Evolutionary conservation across 805 yeast genomes (phyloP), one percentile per base, ranked within the genome.

Genomic region (Pichia phayaonensis): DNA sequence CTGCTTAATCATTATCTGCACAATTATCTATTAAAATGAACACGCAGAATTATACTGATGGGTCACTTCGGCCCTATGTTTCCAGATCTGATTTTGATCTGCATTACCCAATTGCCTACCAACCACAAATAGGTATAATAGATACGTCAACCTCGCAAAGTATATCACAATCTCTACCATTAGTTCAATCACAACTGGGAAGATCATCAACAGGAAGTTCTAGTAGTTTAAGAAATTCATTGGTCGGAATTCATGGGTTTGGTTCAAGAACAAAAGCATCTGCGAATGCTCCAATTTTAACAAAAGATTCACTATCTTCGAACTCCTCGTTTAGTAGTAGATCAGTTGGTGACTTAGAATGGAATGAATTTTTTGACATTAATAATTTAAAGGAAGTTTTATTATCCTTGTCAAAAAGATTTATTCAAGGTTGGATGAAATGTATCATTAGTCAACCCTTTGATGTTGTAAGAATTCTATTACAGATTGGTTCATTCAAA

Each of bases 401-500:
- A 6, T 72, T 74, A 48, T 79, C 81, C 40, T 71, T 89, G 52
- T 66, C 81, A 23, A 72, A 76, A 62, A 80, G 85, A 43, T 80
- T 88, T 54, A 59, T 82, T 46, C 79, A 80, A 56, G 84, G 82
- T 56, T 92, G 94, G 69, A 65, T 80, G 49, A 81, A 81, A 53
- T 80, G 83, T 43, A 65, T 89, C 31, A 62, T 86, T 10, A 77
- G 87, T 20, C 97, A 94, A 66, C 98, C 99, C 2, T 83, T 90
- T 65, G 97, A 92, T 58, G 84, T 87, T 18, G 79, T 86, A 6
- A 74, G 92, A 49, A 73, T 88, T 56, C 72, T 90, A 26, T 68
- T 90, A 50, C 98, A 94, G 65, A 84, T 87, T 15, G 95, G 95
- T 4, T 78, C 76, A 31, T 83, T 84, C 61, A 62, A 63, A 22